phyloP scores from a whole-genome alignment of 495 filamentous ascomycete species.

The Beverwykella pulmonaria region DNA sequence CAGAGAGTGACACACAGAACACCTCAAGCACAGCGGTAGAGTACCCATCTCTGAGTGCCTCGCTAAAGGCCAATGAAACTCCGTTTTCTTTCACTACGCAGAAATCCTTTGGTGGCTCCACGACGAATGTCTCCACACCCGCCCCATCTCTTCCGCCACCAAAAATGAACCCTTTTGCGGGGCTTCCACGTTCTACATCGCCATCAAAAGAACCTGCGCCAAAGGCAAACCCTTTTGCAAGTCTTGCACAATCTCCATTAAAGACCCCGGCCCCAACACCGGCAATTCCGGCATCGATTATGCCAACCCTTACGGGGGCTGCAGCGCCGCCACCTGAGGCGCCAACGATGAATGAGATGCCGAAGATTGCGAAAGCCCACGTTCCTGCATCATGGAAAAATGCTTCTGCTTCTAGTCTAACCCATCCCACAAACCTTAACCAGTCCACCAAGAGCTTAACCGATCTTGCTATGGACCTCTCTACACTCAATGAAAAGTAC shows the following conservation, averaged over 20 bases:
- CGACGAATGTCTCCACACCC: neutral
- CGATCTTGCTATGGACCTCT: conserved; percentile 6
- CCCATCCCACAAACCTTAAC: neutral
- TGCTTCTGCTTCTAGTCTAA: neutral
- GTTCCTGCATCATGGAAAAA: conserved; percentile 1
- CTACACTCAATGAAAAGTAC: conserved; percentile 13
- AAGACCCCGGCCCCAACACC: neutral
- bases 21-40: neutral
- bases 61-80: neutral
- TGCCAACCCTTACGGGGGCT: neutral
- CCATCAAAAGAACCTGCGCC: neutral
- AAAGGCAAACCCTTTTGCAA: neutral
- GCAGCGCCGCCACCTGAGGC: neutral
- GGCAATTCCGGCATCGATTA: neutral
- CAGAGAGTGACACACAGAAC: neutral
- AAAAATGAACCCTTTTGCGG: neutral
- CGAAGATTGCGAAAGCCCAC: conserved; percentile 1
- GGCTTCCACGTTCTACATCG: neutral
- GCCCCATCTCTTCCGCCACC: neutral
- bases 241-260: neutral
- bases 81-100: neutral
- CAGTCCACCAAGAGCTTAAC: neutral
- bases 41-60: neutral
- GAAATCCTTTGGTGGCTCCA: neutral
- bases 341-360: neutral